phyloP scores from a whole-genome alignment of 306 rosid species.

The Lathyrus oleraceus region DNA sequence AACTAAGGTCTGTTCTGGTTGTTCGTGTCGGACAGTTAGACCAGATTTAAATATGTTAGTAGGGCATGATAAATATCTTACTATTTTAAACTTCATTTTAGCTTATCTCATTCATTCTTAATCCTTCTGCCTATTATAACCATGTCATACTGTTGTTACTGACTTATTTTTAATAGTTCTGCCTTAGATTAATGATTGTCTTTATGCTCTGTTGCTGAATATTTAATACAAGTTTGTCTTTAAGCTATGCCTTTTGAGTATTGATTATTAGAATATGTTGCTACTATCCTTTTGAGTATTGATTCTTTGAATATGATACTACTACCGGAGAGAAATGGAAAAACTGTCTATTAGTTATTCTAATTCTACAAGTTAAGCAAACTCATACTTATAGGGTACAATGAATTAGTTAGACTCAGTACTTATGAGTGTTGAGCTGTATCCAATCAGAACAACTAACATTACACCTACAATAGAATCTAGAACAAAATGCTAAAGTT shows the following conservation, averaged over 20 bases:
- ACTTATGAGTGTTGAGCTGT: not conserved
- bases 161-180: not conserved
- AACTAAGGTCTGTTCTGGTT: not conserved
- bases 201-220: not conserved
- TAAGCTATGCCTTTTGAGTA: not conserved
- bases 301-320: not conserved
- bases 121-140: not conserved
- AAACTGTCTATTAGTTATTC: not conserved
- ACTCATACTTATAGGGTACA: not conserved
- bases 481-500: not conserved
- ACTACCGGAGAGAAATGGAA: not conserved
- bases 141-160: not conserved
- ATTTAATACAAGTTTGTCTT: not conserved
- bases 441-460: not conserved
- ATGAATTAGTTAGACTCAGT: not conserved
- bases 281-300: not conserved
- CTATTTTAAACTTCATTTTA: conserved; percentile 3
- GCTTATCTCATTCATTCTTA: conserved; percentile 9
- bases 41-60: not conserved
- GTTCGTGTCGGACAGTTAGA: not conserved
- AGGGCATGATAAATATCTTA: not conserved
- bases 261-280: not conserved
- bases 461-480: not conserved
- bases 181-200: not conserved
- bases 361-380: not conserved